phyloP scores from a whole-genome alignment of 805 yeast genomes.

The Metahyphopichia silvanorum region DNA sequence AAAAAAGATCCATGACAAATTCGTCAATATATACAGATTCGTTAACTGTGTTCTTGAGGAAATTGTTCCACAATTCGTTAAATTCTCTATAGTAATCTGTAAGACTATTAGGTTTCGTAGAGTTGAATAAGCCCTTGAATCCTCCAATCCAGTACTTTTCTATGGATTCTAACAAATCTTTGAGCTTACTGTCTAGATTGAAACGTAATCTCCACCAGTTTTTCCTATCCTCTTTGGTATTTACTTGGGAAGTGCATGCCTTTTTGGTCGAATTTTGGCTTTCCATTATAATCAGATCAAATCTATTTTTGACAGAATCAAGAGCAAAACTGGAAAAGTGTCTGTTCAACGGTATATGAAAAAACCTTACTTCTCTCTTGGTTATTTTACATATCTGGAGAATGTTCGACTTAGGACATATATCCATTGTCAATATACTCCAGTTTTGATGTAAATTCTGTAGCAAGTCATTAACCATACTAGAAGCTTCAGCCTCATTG shows the following conservation, averaged over 20 bases:
- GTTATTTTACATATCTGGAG: no score
- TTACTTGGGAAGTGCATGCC: slow-evolving; percentile 50
- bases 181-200: slow-evolving; percentile 54
- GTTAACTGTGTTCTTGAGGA: slow-evolving; percentile 10
- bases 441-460: neutral
- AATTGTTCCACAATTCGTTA: slow-evolving; percentile 8
- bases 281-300: slow-evolving; percentile 47
- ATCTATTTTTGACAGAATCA: slow-evolving; percentile 24
- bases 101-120: slow-evolving; percentile 19
- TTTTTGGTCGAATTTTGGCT: slow-evolving; percentile 61
- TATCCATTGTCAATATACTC: neutral
- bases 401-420: no score
- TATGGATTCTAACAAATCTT: slow-evolving; percentile 50
- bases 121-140: slow-evolving; percentile 59
- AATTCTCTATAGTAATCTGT: slow-evolving; percentile 17
- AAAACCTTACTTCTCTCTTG: no score
- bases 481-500: neutral
- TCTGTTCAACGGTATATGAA: slow-evolving; percentile 52
- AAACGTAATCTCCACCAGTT: slow-evolving; percentile 79
- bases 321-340: slow-evolving; percentile 51
- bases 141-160: slow-evolving; percentile 79
- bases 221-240: slow-evolving; percentile 56
- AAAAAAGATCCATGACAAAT: slow-evolving; percentile 17
- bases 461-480: neutral
- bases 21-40: slow-evolving; percentile 13